These are phyloP conservation scores for Lichtheimia corymbifera DNA, from an alignment of 371 early-diverging fungal genomes.

Conservation along the genomic window DNA sequence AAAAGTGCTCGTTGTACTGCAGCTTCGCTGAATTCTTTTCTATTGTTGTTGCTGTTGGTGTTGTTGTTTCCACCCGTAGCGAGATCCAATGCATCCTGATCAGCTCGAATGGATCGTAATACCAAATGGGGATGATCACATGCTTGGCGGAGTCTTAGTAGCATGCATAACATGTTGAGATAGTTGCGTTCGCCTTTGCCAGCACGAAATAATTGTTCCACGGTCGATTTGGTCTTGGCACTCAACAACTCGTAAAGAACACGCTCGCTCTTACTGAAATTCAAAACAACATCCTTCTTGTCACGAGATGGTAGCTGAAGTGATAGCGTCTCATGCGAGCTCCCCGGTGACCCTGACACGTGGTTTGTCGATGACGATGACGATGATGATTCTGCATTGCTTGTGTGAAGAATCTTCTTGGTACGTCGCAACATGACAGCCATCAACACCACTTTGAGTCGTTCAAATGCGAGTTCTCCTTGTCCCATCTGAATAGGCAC, in stretches of 20 bases:
- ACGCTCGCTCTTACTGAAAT: slow-evolving; percentile 60
- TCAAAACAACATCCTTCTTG: slow-evolving; percentile 51
- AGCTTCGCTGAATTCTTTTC: slow-evolving; percentile 16
- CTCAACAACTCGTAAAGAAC: slow-evolving; percentile 64
- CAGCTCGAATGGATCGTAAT: slow-evolving; percentile 61
- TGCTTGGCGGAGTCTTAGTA: slow-evolving; percentile 64
- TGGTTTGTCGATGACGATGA: slow-evolving; percentile 1
- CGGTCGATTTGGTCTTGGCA: slow-evolving; percentile 39
- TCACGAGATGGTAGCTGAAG: slow-evolving; percentile 62
- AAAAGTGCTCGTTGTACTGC: slow-evolving; percentile 22
- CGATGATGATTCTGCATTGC: slow-evolving; percentile 3
- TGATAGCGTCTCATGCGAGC: slow-evolving; percentile 27
- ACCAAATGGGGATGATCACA: slow-evolving; percentile 79
- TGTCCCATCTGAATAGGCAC: slow-evolving; percentile 46
- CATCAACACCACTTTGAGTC: slow-evolving; percentile 63
- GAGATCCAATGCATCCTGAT: slow-evolving; percentile 37
- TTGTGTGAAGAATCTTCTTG: slow-evolving; percentile 41
- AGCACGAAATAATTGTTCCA: slow-evolving; percentile 39
- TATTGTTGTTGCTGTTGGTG: not conserved
- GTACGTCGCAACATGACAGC: slow-evolving; percentile 78
- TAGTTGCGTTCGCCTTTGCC: slow-evolving; percentile 55
- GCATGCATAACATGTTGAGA: slow-evolving; percentile 56
- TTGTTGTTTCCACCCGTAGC: slow-evolving; percentile 12
- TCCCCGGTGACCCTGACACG: slow-evolving; percentile 2
- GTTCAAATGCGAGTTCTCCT: slow-evolving; percentile 39